phyloP scores from a whole-genome alignment of 2,329 filamentous ascomycete species.

The Gremmenia infestans region DNA sequence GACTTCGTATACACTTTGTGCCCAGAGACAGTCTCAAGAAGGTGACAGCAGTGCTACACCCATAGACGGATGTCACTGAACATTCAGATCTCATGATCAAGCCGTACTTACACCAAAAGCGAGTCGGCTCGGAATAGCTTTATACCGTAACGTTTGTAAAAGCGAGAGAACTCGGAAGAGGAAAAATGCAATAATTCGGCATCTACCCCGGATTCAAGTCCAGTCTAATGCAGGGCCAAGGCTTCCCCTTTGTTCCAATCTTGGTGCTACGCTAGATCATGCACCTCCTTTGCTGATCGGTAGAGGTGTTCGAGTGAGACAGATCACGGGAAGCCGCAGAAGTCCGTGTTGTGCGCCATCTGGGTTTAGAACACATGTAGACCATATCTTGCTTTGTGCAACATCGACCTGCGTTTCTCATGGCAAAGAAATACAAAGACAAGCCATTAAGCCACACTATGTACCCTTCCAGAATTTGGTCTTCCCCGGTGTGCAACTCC shows the following conservation, averaged over 20 bases:
- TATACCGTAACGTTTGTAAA: neutral
- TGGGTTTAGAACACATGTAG: neutral
- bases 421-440: neutral
- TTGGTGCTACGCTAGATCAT: neutral
- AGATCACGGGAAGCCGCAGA: neutral
- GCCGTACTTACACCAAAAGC: neutral
- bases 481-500: slow-evolving; percentile 10
- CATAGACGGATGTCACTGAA: neutral
- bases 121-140: neutral
- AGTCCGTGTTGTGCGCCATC: neutral
- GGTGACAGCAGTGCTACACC: neutral
- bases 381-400: neutral
- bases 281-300: neutral
- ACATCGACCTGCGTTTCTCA: neutral
- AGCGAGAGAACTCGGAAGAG: neutral
- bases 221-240: neutral
- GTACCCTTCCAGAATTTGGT: slow-evolving; percentile 13
- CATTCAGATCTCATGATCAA: neutral
- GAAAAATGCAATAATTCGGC: neutral
- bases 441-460: neutral
- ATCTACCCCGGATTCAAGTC: neutral
- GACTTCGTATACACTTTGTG: neutral
- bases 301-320: neutral
- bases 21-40: neutral
- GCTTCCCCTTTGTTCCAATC: neutral